phyloP scores from a whole-genome alignment of 2,329 filamentous ascomycete genomes.

The Rhynchosporium secalis region DNA sequence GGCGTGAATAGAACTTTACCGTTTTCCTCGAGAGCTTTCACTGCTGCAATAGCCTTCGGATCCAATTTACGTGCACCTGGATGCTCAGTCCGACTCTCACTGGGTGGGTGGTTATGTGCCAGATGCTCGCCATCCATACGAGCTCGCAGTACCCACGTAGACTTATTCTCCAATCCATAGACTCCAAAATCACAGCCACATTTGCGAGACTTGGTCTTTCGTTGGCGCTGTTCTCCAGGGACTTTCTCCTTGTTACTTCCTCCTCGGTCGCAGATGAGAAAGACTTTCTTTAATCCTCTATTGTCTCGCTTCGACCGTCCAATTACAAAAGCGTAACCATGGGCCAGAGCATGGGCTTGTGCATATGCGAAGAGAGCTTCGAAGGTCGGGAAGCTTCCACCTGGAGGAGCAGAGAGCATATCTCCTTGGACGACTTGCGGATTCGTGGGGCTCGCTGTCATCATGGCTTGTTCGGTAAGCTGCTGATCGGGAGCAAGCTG shows the following conservation, averaged over 20 bases:
- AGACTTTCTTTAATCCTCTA: conserved; percentile 65
- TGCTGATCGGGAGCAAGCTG: conserved; percentile 38
- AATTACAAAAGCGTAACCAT: conserved; percentile 68
- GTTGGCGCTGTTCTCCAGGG: conserved; percentile 44
- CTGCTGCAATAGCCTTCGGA: conserved; percentile 66
- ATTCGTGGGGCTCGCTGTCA: conserved; percentile 17
- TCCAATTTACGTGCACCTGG: conserved; percentile 66
- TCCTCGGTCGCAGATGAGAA: conserved; percentile 66
- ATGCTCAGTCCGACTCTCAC: conserved; percentile 65
- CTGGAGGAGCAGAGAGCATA: conserved; percentile 50
- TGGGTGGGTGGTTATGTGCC: conserved; percentile 64
- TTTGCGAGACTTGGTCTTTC: conserved; percentile 68
- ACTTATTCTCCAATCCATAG: conserved; percentile 67
- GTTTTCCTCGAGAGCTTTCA: conserved; percentile 65
- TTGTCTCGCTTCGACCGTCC: conserved; percentile 65
- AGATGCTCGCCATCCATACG: conserved; percentile 59
- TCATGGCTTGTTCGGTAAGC: conserved; percentile 28
- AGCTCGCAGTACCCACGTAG: conserved; percentile 66
- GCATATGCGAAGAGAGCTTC: conserved; percentile 66
- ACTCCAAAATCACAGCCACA: conserved; percentile 71
- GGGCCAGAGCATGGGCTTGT: conserved; percentile 64
- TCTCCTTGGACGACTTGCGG: conserved; percentile 33
- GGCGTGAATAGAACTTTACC: conserved; percentile 47
- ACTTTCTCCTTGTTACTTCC: conserved; percentile 58
- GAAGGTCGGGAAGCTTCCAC: conserved; percentile 63